Base-by-base conservation (phyloP, 805 yeast species). In the Candida ortonii region DNA sequence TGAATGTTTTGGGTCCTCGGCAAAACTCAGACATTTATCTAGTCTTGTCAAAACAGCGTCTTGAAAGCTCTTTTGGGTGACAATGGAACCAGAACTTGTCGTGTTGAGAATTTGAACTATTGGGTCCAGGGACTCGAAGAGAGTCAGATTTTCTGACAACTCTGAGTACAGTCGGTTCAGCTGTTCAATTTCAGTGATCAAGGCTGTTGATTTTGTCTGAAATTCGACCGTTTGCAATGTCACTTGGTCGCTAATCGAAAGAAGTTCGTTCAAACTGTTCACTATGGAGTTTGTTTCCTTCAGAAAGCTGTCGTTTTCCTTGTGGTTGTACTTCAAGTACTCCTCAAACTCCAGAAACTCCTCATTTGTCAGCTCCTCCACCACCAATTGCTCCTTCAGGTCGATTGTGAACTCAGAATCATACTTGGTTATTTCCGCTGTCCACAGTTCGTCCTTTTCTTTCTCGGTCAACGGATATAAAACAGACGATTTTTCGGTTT, bases 71-170 rank as follows among this genome's bases (percentile, higher is more conserved):
- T 71, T 68, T 37, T 71, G 70, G 28, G 74, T 68, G 4, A 88
- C 88, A 22, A 82, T 69, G n/a, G 81, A 73, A 1, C 85, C 86
- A 2, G 74, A 67, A 37, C 62, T 58, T 3, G 85, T 79, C 16
- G 78, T 71, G 44, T 87, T 82, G 41, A 90, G 69, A 25, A 70
- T 68, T 37, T 77, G 71, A 22, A 85, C 80, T 25, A 86, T 79
- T 3, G 72, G 64, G 34, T 87, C 95, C 34, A 90, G 63, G 14
- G 75, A 67, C 44, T 83, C 88, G 54, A 86, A 89, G 34, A 77
- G 68, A 13, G 65, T 56, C 37, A 90, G 66, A 30, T 74, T 69
- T 1, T 48, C 33, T 13, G 69, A 64, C 16, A 86, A 56, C 3
- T 71, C 73, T 0, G 53, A 49, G 19, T 71, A 65, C 24, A 78